Conservation (phyloP, 2,329 filamentous ascomycete species). For the Diaporthe ilicicola region DNA sequence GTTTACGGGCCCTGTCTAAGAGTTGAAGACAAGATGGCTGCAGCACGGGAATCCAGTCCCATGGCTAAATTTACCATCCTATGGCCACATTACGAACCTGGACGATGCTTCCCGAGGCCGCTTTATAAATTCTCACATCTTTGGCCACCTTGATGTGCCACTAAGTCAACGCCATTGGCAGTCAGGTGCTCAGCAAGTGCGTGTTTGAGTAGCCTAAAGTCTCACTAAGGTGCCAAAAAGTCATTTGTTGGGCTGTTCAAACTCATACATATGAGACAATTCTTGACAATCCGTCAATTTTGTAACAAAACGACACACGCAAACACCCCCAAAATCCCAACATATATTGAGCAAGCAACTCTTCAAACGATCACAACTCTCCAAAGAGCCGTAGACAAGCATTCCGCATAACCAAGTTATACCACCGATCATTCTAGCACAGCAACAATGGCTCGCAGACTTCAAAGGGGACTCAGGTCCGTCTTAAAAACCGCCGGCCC, state of each 20-base stretch:
- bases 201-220: background rate
- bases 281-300: background rate
- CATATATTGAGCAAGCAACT: slow-evolving; percentile 11
- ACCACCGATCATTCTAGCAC: background rate
- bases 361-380: background rate
- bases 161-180: background rate
- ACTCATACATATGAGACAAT: background rate
- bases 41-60: background rate
- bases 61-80: background rate
- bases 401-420: background rate
- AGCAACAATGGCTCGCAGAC: slow-evolving; percentile 4
- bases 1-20: background rate
- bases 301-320: background rate
- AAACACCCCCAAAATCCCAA: background rate
- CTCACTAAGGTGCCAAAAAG: background rate
- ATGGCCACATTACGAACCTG: background rate
- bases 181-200: background rate
- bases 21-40: background rate
- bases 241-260: background rate
- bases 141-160: background rate
- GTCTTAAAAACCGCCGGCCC: background rate
- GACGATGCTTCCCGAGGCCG: background rate
- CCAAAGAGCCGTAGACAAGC: background rate
- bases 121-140: background rate
- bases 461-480: background rate